Evolutionary conservation across 2,329 filamentous ascomycete genomes (phyloP).

Genomic region (Furcasterigmium furcatum): DNA sequence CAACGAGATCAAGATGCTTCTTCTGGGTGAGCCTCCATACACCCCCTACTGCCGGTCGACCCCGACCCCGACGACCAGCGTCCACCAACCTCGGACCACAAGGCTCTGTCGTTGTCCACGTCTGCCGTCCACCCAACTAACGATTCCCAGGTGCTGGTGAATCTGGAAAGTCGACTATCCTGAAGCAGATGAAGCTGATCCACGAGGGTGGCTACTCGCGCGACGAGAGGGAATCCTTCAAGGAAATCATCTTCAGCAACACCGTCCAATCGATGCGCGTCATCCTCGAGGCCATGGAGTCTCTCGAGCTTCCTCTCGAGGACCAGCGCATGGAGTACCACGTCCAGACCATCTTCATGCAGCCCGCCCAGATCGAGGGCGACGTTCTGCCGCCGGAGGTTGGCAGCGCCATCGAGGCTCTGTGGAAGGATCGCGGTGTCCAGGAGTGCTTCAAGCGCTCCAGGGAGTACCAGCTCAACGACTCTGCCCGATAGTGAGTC

Average conservation of each 20-base stretch:
- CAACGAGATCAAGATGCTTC: slow-evolving; percentile 99
- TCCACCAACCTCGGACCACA: neutral
- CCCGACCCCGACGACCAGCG: neutral
- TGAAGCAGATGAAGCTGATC: slow-evolving; percentile 99
- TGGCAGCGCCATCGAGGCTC: slow-evolving; percentile 83
- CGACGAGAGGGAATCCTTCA: slow-evolving; percentile 72
- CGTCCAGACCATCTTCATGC: slow-evolving; percentile 98
- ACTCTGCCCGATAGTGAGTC: slow-evolving; percentile 91
- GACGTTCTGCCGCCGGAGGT: slow-evolving; percentile 93
- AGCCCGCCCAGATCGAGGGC: slow-evolving; percentile 93
- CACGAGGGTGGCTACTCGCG: slow-evolving; percentile 98
- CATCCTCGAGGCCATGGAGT: slow-evolving; percentile 67
- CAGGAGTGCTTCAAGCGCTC: slow-evolving; percentile 95
- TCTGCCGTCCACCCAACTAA: neutral
- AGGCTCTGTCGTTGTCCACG: too few species aligned
- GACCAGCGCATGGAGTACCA: slow-evolving; percentile 94
- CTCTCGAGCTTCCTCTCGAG: slow-evolving; percentile 75
- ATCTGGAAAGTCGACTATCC: slow-evolving; percentile 90
- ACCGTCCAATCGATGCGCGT: slow-evolving; percentile 68
- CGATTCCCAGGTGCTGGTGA: slow-evolving; percentile 80
- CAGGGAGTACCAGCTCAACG: slow-evolving; percentile 93
- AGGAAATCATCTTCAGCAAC: slow-evolving; percentile 70
- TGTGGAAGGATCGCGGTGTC: slow-evolving; percentile 91
- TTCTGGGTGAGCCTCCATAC: slow-evolving; percentile 66
- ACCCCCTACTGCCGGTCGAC: neutral